Percentiles rank a stretch among this genome's conserved stretches.
These are phyloP conservation scores for Candida albicans DNA, from an alignment of 1,139 yeast species.

Conservation along the genomic window DNA sequence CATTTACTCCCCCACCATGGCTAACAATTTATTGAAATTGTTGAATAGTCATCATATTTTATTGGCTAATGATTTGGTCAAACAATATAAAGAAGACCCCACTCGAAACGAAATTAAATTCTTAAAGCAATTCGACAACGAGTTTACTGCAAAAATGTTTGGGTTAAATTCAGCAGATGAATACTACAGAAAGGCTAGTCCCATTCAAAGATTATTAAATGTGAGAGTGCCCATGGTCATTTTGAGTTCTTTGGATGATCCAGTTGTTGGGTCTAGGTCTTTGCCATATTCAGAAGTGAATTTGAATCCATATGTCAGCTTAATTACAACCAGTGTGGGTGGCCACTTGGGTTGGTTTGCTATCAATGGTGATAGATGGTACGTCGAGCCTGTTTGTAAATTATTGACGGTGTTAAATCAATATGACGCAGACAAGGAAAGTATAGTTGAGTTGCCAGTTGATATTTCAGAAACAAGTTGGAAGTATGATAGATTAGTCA, in stretches of 20 bases:
- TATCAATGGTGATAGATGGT: constrained; percentile 55
- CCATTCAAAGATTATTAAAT: constrained; percentile 47
- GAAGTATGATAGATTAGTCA: constrained; percentile 31
- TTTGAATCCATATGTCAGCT: constrained; percentile 66
- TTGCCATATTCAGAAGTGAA: constrained; percentile 62
- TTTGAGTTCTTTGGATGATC: constrained; percentile 56
- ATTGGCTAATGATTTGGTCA: constrained; percentile 27
- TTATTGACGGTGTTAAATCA: constrained; percentile 34
- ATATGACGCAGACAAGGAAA: constrained; percentile 20
- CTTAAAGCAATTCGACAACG: constrained; percentile 49
- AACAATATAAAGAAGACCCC: constrained; percentile 34
- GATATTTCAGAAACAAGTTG: constrained; percentile 26
- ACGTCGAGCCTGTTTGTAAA: constrained; percentile 37
- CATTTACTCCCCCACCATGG: constrained; percentile 55
- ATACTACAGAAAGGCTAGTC: constrained; percentile 56
- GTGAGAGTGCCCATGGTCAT: constrained; percentile 55
- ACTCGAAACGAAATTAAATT: constrained; percentile 30
- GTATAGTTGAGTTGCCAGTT: constrained; percentile 26
- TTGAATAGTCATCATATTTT: constrained; percentile 42
- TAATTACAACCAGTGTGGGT: constrained; percentile 73
- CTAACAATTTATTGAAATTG: constrained; percentile 47
- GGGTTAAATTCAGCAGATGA: constrained; percentile 55
- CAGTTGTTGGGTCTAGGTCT: constrained; percentile 51
- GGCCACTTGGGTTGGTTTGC: constrained; percentile 78
- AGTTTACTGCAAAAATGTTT: constrained; percentile 53